Conservation (phyloP, 257 asterid genomes). For the Buddleja alternifolia region DNA sequence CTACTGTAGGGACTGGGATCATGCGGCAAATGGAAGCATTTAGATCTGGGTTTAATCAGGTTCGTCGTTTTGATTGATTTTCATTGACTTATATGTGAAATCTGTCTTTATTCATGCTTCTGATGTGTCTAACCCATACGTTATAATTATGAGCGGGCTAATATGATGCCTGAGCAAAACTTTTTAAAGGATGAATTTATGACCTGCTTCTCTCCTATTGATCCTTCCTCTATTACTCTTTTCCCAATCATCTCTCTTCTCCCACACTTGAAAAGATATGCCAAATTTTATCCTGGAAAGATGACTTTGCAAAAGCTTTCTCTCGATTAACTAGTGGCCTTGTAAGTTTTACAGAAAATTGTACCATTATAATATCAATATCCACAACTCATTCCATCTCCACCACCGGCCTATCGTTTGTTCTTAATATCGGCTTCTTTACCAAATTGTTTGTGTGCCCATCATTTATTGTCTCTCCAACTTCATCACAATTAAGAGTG, state of each 20-base stretch:
- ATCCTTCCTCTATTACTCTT: background rate
- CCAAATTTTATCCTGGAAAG: background rate
- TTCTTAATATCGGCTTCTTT: no score
- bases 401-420: background rate
- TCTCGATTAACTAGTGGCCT: background rate
- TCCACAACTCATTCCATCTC: background rate
- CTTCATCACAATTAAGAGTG: no score
- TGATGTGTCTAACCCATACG: background rate
- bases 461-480: no score
- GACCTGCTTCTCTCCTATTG: background rate
- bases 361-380: background rate
- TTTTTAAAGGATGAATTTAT: background rate
- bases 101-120: background rate
- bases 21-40: slow-evolving; percentile 89
- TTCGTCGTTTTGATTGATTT: slow-evolving; percentile 22
- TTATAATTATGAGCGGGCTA: background rate
- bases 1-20: slow-evolving; percentile 79
- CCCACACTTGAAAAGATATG: background rate
- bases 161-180: background rate
- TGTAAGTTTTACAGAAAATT: background rate
- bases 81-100: slow-evolving; percentile 7
- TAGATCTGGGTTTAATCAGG: slow-evolving; percentile 98
- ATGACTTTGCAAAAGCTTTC: background rate
- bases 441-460: no score
- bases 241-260: no score